Evolutionary conservation across 148 eudicot genomes (phyloP).

Genomic region (Pharnaceum exiguum): DNA sequence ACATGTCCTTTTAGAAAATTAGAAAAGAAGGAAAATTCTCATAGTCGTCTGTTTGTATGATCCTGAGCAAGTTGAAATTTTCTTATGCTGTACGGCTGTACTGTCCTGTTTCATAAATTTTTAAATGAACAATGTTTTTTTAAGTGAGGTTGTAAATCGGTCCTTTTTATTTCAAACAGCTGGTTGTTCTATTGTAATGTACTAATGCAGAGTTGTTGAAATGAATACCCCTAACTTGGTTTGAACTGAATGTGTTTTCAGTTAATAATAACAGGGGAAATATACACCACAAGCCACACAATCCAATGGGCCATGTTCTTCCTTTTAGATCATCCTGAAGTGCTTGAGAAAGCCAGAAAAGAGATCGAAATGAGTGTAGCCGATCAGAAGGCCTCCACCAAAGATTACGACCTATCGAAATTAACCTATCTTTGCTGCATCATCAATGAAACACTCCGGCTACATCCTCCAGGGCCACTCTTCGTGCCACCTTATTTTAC

Average conservation of each 20-base stretch:
- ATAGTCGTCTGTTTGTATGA: too few species aligned
- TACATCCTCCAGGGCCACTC: constrained; percentile 7
- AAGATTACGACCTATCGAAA: constrained; percentile 13
- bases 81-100: too few species aligned
- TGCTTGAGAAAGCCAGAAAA: constrained; percentile 1
- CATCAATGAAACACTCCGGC: constrained; percentile 14
- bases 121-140: too few species aligned
- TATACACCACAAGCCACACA: constrained; percentile 4
- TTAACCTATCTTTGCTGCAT: constrained; percentile 9
- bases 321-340: constrained; percentile 13
- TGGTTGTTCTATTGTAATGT: too few species aligned
- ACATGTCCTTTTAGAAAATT: too few species aligned
- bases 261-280: constrained; percentile 10
- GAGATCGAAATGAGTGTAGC: constrained; percentile 11
- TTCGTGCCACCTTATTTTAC: constrained; percentile 18
- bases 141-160: too few species aligned
- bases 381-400: background rate
- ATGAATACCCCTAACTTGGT: too few species aligned
- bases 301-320: constrained; percentile 20
- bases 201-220: too few species aligned
- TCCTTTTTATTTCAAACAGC: too few species aligned
- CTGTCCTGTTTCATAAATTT: too few species aligned
- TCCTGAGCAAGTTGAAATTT: too few species aligned
- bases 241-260: background rate
- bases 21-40: too few species aligned